Base-by-base conservation (phyloP, 2,329 filamentous ascomycete species). In the Nemania diffusa region DNA sequence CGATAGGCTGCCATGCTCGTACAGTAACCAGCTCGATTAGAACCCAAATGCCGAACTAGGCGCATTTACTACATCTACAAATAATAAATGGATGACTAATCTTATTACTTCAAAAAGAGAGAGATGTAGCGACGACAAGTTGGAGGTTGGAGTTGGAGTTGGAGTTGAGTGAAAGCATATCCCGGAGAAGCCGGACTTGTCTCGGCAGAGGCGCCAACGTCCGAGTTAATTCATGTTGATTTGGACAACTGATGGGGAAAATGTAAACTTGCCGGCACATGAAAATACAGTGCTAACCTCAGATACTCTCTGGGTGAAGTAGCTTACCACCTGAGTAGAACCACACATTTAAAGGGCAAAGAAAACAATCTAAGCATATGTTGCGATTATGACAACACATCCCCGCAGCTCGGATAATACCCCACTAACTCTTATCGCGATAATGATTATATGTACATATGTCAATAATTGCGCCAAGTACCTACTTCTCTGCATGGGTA, bases 311-410 rank as follows among this genome's bases (percentile, higher is more conserved):
- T n/a, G n/a, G n/a, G n/a, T n/a, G n/a, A n/a, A 8, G 32, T 40
- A 40, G 37, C 37, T 40, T 40, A n/a, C n/a, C n/a, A n/a, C 32
- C 8, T 11, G 32, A 34, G 13, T 11, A 7, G 32, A 11, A 11
- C 32, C 32, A 34, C 32, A 34, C 13, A 9, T 34, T 1, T 11
- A 11, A 34, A 34, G 13, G 32, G 32, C 32, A 34, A 34, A 11
- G 17, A 40, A 40, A 11, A 5, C 32, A 40, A 40, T 11, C 37
- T 11, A 40, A n/a, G n/a, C 2, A 15, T 40, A 53, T 53, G 51
- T 53, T 53, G 51, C 13, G 51, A 53, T 53, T 53, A 53, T 53
- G 27, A 34, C 51, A 53, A n/a, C n/a, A 53, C 51, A 53, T 53
- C 29, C 27, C 17, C 44, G n/a, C 44, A 46, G 20, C 44, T 46